Evolutionary conservation across 805 yeast species (phyloP), one percentile per base, ranked within the genome.

Genomic region (Maudiozyma saulgeensis): DNA sequence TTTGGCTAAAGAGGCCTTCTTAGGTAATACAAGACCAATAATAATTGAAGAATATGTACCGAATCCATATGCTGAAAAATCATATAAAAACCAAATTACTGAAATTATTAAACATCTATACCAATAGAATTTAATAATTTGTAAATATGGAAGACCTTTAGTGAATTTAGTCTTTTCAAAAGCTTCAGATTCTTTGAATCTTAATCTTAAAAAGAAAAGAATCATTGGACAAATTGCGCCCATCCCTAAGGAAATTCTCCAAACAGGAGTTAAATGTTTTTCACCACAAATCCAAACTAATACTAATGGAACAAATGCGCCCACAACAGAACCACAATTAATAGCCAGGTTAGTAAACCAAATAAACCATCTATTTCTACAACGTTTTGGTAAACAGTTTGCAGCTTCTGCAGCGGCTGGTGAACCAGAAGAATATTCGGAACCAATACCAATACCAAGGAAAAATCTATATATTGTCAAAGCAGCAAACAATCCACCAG

Each of bases 391-490:
- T 57, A 89, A 71, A 53, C 79, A 70, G 49, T 85, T 81, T 43
- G 95, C 80, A 38, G 95, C 93, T 68, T 90, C 97, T 28, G 96
- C 89, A 57, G 95, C 87, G 35, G 95, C 95, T 18, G 90, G 91
- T 7, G 96, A 84, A 43, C 96, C 90, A 13, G 95, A 84, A 44
- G 96, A 96, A 63, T 90, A 90, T 69, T 90, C 98, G 45, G 95
- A 90, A 58, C 98, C 98, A 58, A 91, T 86, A 59, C 90, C 95
- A 55, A 87, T 73, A 69, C 98, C 98, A 46, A 90, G 70, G 68
- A 90, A 82, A 67, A 87, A 87, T 67, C 98, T 78, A 65, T 83
- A 87, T 8, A 82, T 84, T 8, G 95, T 87, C 48, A 90, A 68
- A 21, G 93, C 91, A 15, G 88, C 83, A 53, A 91, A 79, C 72